phyloP scores from a whole-genome alignment of 163 green algal genomes.

The Chlamydomonas reinhardtii region DNA sequence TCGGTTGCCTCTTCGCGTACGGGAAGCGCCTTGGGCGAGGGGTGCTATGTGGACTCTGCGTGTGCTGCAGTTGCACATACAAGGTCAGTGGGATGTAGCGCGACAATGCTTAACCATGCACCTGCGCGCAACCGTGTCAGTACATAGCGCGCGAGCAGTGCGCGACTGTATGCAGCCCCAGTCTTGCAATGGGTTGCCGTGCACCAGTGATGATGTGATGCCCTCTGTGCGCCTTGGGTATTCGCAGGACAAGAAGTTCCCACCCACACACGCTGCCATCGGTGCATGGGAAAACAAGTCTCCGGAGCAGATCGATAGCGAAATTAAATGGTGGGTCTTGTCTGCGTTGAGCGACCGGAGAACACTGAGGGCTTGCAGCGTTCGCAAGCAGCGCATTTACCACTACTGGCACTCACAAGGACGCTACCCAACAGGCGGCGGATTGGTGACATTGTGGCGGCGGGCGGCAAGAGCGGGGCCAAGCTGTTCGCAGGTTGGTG shows the following conservation, averaged over 20 bases:
- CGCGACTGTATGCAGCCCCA: too few species aligned
- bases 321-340: slow-evolving; percentile 43
- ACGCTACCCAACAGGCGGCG: slow-evolving; percentile 27
- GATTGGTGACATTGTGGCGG: slow-evolving; percentile 28
- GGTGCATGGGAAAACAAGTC: slow-evolving; percentile 41
- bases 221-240: too few species aligned
- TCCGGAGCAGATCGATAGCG: slow-evolving; percentile 15
- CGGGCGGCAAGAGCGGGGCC: slow-evolving; percentile 23
- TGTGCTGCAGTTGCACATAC: slow-evolving; percentile 51
- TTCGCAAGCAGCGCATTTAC: too few species aligned
- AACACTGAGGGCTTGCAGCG: too few species aligned
- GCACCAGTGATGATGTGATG: too few species aligned
- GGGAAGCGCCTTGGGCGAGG: slow-evolving; percentile 1
- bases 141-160: too few species aligned
- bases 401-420: too few species aligned
- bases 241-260: slow-evolving; percentile 46
- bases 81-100: background rate
- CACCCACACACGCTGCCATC: slow-evolving; percentile 16
- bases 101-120: too few species aligned
- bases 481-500: slow-evolving; percentile 46
- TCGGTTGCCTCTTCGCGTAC: slow-evolving; percentile 50
- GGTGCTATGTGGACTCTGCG: slow-evolving; percentile 49
- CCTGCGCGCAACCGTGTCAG: too few species aligned
- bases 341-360: too few species aligned
- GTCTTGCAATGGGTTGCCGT: too few species aligned